Evolutionary conservation across 176 grass and related monocot species (phyloP).

Genomic region (Dactylis glomerata): DNA sequence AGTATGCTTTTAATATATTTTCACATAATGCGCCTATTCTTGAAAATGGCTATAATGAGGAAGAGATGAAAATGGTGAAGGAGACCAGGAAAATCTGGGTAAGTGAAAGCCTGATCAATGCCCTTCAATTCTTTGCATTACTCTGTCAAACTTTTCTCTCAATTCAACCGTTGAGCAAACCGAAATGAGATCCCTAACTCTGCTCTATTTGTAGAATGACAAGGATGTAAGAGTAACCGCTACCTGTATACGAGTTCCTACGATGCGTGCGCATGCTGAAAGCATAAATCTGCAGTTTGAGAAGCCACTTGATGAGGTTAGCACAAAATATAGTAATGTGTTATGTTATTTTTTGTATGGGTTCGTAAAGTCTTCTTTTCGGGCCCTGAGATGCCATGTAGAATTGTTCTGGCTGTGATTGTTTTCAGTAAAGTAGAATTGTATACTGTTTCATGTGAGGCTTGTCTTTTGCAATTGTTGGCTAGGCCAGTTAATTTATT

Average conservation of each 20-base stretch:
- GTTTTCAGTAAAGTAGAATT: not conserved
- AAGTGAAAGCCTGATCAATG: slow-evolving; percentile 12
- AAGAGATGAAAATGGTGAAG: slow-evolving; percentile 98
- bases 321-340: slow-evolving; percentile 15
- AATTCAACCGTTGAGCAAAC: not conserved
- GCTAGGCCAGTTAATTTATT: not conserved
- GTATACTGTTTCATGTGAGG: not conserved
- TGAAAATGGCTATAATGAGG: slow-evolving; percentile 95
- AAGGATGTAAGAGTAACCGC: slow-evolving; percentile 84
- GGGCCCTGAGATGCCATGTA: not conserved
- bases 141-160: not conserved
- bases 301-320: slow-evolving; percentile 92
- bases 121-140: not conserved
- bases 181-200: not conserved
- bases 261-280: slow-evolving; percentile 89
- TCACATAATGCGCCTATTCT: slow-evolving; percentile 90
- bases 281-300: slow-evolving; percentile 94
- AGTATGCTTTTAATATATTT: slow-evolving; percentile 99
- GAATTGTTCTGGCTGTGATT: not conserved
- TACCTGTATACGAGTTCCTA: slow-evolving; percentile 92
- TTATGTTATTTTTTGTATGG: not conserved
- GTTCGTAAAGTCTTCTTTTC: not conserved
- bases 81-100: slow-evolving; percentile 96
- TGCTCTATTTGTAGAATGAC: slow-evolving; percentile 59
- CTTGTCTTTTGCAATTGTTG: not conserved